These are phyloP conservation scores for Aureobasidium subglaciale DNA, from an alignment of 2,329 filamentous ascomycete genomes.

Conservation along the genomic window DNA sequence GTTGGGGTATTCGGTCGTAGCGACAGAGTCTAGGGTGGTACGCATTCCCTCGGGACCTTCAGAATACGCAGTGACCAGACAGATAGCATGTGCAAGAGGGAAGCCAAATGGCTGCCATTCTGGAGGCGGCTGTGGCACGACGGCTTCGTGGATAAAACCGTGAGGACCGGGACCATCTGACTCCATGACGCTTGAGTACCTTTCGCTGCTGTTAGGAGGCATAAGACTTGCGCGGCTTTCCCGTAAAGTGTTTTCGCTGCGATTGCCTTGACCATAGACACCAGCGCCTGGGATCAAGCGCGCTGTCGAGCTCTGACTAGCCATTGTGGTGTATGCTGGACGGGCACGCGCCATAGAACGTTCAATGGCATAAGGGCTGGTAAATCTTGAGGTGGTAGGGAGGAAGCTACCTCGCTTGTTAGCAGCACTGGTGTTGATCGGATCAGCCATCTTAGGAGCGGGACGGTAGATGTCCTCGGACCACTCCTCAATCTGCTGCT, in stretches of 20 bases:
- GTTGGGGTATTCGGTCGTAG: slow-evolving; percentile 97
- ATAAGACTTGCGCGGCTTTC: slow-evolving; percentile 38
- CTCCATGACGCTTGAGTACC: slow-evolving; percentile 48
- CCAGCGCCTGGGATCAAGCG: slow-evolving; percentile 58
- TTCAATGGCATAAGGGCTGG: slow-evolving; percentile 77
- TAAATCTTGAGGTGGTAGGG: slow-evolving; percentile 90
- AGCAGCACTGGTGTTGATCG: slow-evolving; percentile 51
- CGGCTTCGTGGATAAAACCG: slow-evolving; percentile 92
- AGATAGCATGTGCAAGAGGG: slow-evolving; percentile 87
- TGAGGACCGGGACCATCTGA: slow-evolving; percentile 67
- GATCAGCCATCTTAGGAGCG: slow-evolving; percentile 71
- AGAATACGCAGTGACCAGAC: slow-evolving; percentile 92
- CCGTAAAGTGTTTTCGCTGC: slow-evolving; percentile 50
- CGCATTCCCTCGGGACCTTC: slow-evolving; percentile 89
- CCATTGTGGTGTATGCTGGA: slow-evolving; percentile 81
- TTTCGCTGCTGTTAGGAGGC: slow-evolving; percentile 36
- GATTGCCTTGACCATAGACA: slow-evolving; percentile 59
- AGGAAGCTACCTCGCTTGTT: slow-evolving; percentile 85
- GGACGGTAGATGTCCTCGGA: slow-evolving; percentile 94
- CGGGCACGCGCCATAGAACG: slow-evolving; percentile 45
- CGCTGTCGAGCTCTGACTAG: slow-evolving; percentile 72
- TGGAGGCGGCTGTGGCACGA: slow-evolving; percentile 90
- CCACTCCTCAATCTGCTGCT: slow-evolving; percentile 96
- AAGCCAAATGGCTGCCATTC: slow-evolving; percentile 98
- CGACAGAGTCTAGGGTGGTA: slow-evolving; percentile 91